Conservation (phyloP, 2,329 filamentous ascomycete genomes). For the Xylaria sp. region DNA sequence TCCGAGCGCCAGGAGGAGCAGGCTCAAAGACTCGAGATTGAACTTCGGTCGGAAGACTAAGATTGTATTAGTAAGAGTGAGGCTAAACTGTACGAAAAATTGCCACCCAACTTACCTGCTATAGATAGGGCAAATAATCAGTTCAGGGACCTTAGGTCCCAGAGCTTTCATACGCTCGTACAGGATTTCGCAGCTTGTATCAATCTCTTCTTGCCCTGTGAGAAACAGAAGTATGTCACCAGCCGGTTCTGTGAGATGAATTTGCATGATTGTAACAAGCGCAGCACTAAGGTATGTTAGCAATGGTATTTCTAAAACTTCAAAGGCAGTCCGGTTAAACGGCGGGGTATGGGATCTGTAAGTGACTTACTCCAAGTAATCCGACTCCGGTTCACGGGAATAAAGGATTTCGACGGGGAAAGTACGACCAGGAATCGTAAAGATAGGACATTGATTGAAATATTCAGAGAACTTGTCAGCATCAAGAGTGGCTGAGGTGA, state of each 20-base stretch:
- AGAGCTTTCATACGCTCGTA: conserved; percentile 97
- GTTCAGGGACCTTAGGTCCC: conserved; percentile 87
- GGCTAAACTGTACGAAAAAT: background rate
- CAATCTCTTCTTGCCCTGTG: conserved; percentile 97
- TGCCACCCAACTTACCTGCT: conserved; percentile 56
- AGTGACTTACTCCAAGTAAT: conserved; percentile 77
- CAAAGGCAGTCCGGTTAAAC: background rate
- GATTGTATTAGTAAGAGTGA: conserved; percentile 9
- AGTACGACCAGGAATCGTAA: conserved; percentile 93
- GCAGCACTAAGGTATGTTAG: conserved; percentile 64
- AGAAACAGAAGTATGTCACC: conserved; percentile 98
- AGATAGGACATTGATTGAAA: conserved; percentile 95
- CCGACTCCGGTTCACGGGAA: conserved; percentile 91
- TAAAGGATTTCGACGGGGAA: conserved; percentile 98
- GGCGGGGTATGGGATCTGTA: background rate
- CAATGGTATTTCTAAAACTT: background rate
- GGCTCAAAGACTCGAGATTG: conserved; percentile 96
- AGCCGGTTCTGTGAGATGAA: conserved; percentile 89
- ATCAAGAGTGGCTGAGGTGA: conserved; percentile 95
- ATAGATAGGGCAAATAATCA: conserved; percentile 96
- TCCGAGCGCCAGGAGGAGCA: conserved; percentile 83
- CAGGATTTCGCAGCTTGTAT: conserved; percentile 91
- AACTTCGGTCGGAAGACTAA: conserved; percentile 87
- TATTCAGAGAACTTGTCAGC: conserved; percentile 98
- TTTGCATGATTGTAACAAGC: conserved; percentile 97